These are phyloP conservation scores for Zarea fungicola DNA, from an alignment of 2,329 filamentous ascomycete genomes.

Conservation along the genomic window DNA sequence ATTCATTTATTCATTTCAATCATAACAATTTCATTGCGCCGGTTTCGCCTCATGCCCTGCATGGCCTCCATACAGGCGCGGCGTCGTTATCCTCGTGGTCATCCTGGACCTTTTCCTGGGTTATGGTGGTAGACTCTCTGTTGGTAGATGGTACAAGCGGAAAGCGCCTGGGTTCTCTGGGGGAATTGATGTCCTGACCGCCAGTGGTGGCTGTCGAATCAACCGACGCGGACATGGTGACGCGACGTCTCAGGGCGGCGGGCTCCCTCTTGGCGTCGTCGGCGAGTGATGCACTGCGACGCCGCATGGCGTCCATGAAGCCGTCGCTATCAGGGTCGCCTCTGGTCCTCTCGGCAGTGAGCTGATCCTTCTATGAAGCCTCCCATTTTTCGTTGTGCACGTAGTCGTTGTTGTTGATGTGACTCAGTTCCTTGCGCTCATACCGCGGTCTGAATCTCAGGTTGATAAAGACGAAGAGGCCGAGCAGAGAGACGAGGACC, in stretches of 20 bases:
- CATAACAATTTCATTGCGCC: conserved; percentile 4
- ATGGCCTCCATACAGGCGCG: background rate
- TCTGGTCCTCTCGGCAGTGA: background rate
- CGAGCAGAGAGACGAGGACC: conserved; percentile 27
- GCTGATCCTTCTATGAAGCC: conserved; percentile 11
- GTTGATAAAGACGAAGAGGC: conserved; percentile 27
- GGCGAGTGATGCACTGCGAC: conserved; percentile 22
- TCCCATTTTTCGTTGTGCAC: conserved; percentile 20
- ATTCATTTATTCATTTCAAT: no score
- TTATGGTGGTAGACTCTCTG: background rate
- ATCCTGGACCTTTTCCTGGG: background rate
- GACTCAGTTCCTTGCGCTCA: conserved; percentile 1
- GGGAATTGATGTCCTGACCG: background rate
- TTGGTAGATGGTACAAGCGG: background rate
- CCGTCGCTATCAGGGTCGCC: conserved; percentile 17
- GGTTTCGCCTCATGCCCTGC: conserved; percentile 7
- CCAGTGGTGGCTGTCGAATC: conserved; percentile 7
- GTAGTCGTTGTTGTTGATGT: conserved; percentile 14
- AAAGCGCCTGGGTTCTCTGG: background rate
- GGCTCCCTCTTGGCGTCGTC: conserved; percentile 23
- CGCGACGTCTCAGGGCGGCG: conserved; percentile 18
- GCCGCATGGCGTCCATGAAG: conserved; percentile 22
- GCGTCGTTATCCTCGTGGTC: background rate
- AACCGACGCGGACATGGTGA: conserved; percentile 12
- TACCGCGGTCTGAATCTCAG: conserved; percentile 18